Evolutionary conservation across 2,329 filamentous ascomycete genomes (phyloP).

Genomic region (Blastomyces gilchristii): DNA sequence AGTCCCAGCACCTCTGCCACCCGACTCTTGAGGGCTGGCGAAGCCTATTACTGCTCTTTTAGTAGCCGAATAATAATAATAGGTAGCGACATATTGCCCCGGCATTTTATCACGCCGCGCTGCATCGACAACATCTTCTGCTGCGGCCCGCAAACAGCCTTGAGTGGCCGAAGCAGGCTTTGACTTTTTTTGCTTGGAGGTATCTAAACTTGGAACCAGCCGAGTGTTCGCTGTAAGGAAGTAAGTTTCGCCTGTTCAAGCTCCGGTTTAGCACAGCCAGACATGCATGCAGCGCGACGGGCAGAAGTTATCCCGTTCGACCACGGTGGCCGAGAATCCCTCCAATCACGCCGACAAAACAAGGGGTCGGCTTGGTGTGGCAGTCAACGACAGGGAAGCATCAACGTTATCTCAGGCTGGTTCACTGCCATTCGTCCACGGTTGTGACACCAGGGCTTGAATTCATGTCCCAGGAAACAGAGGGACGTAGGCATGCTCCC

Average conservation of each 20-base stretch:
- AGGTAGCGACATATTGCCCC: not conserved
- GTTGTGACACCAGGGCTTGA: not conserved
- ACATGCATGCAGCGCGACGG: not conserved
- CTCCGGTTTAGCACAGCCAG: not conserved
- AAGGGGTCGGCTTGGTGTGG: not conserved
- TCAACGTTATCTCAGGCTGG: not conserved
- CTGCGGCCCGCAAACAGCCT: not conserved
- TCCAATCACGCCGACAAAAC: not conserved
- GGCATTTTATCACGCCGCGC: not conserved
- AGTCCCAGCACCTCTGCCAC: not conserved
- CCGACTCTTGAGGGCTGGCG: not conserved
- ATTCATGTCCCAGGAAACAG: not conserved
- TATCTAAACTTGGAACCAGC: conserved; percentile 2
- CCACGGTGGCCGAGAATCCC: not conserved
- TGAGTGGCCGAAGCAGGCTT: not conserved
- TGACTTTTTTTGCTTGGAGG: not conserved
- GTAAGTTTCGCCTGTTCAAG: not conserved
- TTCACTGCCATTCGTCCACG: not conserved
- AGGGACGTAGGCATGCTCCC: not conserved
- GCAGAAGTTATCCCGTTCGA: not conserved
- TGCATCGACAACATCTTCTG: not conserved
- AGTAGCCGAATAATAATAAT: not conserved
- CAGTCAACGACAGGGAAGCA: not conserved
- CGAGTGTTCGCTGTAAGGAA: not conserved
- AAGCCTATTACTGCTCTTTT: not conserved